Conservation (phyloP, 441 rosid genomes). For the Adansonia gregorii region DNA sequence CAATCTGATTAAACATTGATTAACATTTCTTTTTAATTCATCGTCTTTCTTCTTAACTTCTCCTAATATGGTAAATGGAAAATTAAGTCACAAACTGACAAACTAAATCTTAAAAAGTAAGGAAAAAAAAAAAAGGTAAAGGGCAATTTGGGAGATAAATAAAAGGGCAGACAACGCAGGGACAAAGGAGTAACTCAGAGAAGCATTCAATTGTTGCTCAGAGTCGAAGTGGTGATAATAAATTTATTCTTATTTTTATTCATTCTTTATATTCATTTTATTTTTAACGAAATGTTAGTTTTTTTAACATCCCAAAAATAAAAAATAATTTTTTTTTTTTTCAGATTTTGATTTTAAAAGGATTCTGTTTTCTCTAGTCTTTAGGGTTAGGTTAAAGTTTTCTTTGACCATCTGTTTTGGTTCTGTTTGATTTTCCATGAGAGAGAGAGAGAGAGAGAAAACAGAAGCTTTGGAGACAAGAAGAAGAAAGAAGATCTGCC, state of each 20-base stretch:
- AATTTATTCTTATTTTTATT: not conserved
- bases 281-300: not conserved
- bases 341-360: conserved; percentile 26
- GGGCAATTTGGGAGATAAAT: conserved; percentile 29
- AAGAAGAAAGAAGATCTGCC: not conserved
- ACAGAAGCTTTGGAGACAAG: not conserved
- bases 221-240: conserved; percentile 10
- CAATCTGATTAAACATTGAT: too few species aligned
- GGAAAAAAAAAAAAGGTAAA: not conserved
- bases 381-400: conserved; percentile 18
- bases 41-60: too few species aligned
- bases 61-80: not conserved
- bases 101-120: not conserved
- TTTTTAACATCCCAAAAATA: conserved; percentile 17
- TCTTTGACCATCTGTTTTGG: not conserved
- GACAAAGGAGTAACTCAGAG: conserved; percentile 38
- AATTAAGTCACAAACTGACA: not conserved
- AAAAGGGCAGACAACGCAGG: conserved; percentile 19
- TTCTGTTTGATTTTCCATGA: conserved; percentile 16
- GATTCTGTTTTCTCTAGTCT: conserved; percentile 20
- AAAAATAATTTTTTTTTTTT: not conserved
- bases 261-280: not conserved
- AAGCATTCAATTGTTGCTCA: conserved; percentile 34
- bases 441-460: not conserved
- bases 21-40: too few species aligned